Conservation (phyloP, 768 basidiomycete species). For the Tricholomella constricta region DNA sequence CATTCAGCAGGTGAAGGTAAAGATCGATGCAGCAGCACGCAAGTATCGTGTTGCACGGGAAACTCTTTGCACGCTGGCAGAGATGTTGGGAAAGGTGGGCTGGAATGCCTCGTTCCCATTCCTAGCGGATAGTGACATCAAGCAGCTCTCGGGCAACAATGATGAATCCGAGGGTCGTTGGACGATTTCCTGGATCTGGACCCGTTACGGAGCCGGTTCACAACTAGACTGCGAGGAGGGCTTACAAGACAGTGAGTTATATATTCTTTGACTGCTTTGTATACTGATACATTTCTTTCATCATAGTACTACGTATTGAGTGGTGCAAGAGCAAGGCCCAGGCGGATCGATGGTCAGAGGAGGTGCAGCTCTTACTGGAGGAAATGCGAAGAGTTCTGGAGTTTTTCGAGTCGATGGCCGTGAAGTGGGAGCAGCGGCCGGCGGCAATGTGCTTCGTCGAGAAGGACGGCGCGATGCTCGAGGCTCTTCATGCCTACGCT, state of each 20-base stretch:
- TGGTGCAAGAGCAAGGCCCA: slow-evolving; percentile 11
- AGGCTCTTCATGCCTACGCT: neutral
- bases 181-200: slow-evolving; percentile 22
- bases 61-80: slow-evolving; percentile 3
- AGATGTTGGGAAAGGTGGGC: neutral
- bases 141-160: neutral
- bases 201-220: slow-evolving; percentile 3
- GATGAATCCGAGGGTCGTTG: slow-evolving; percentile 5
- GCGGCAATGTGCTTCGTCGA: neutral
- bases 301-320: slow-evolving; percentile 14
- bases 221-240: neutral
- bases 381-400: neutral
- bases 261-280: neutral
- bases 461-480: neutral
- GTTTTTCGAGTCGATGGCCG: neutral
- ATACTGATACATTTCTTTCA: neutral
- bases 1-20: slow-evolving; percentile 6
- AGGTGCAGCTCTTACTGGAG: neutral
- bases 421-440: neutral
- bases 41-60: slow-evolving; percentile 12
- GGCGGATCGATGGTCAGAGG: neutral
- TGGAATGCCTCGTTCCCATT: slow-evolving; percentile 7
- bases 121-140: slow-evolving; percentile 12
- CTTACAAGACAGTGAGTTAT: slow-evolving; percentile 16
- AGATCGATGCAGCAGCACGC: neutral